A percentile compares a stretch with the other conserved stretches of the same genome.
Evolutionary conservation across 177 flowering plant species (phyloP).

Genomic region (Vitis hybrid): DNA sequence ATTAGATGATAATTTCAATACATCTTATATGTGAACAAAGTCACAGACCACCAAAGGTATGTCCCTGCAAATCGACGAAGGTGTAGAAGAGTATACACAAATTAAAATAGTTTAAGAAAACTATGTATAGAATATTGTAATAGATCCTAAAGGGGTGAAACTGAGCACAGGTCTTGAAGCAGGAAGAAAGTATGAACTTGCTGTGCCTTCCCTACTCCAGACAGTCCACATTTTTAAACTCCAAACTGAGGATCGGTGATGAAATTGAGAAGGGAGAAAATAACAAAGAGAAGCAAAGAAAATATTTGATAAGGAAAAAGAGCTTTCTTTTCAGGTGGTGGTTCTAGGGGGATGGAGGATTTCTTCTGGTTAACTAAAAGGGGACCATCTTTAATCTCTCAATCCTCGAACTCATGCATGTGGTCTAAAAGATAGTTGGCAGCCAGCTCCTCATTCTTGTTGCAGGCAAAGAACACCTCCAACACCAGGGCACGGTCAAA

Average conservation of each 20-base stretch:
- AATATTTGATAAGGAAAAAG: background rate
- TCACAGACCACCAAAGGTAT: background rate
- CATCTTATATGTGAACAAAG: background rate
- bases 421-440: slow-evolving; percentile 92
- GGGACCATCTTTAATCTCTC: slow-evolving; percentile 15
- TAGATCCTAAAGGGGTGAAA: background rate
- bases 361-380: background rate
- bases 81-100: background rate
- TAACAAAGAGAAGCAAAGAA: background rate
- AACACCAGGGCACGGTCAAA: slow-evolving; percentile 70
- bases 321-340: background rate
- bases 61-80: background rate
- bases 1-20: too few species aligned
- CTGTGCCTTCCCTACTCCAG: slow-evolving; percentile 7
- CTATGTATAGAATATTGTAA: background rate
- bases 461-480: slow-evolving; percentile 92
- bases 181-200: background rate
- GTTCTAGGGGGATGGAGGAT: background rate
- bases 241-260: background rate
- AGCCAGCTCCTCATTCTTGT: slow-evolving; percentile 90
- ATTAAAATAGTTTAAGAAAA: background rate
- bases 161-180: background rate
- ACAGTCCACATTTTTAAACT: background rate
- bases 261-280: background rate
- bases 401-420: slow-evolving; percentile 75